Conservation (phyloP, 768 basidiomycete species). For the Mycena albidolilacea region DNA sequence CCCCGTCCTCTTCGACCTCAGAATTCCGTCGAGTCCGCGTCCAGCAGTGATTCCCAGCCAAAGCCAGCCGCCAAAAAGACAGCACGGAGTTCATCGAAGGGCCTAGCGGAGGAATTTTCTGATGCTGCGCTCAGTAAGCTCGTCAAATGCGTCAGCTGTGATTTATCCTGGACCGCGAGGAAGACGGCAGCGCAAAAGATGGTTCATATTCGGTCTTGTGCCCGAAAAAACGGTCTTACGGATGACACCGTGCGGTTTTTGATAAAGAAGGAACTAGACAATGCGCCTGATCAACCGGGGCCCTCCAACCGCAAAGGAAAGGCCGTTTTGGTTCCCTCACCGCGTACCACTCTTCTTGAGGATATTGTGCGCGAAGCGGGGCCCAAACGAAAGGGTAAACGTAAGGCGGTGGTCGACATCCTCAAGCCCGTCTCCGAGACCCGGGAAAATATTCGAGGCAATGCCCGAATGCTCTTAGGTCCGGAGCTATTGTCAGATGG, state of each 20-base stretch:
- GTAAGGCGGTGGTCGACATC: conserved; percentile 54
- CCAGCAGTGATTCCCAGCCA: conserved; percentile 24
- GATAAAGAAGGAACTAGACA: conserved; percentile 64
- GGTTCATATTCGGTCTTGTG: conserved; percentile 77
- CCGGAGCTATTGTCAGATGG: conserved; percentile 35
- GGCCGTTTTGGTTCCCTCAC: conserved; percentile 30
- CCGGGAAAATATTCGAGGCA: conserved; percentile 58
- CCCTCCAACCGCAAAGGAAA: conserved; percentile 42
- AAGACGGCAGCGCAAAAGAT: conserved; percentile 77
- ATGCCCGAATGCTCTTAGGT: conserved; percentile 53
- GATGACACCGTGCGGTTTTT: conserved; percentile 70
- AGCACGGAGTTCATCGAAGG: conserved; percentile 33
- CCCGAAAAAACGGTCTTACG: conserved; percentile 69
- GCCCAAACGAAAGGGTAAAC: conserved; percentile 63
- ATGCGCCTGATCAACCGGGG: conserved; percentile 31
- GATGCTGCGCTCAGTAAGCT: conserved; percentile 64
- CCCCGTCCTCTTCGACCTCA: conserved; percentile 24
- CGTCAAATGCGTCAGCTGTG: conserved; percentile 75
- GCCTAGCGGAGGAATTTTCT: conserved; percentile 55
- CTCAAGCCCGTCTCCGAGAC: conserved; percentile 64
- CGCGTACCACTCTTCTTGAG: conserved; percentile 65
- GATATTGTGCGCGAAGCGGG: conserved; percentile 63
- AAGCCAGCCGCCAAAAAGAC: conserved; percentile 37
- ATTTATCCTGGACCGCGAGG: conserved; percentile 75
- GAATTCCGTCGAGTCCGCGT: conserved; percentile 32